Evolutionary conservation across 176 grass and related monocot genomes (phyloP).

Genomic region (Olyra latifolia): DNA sequence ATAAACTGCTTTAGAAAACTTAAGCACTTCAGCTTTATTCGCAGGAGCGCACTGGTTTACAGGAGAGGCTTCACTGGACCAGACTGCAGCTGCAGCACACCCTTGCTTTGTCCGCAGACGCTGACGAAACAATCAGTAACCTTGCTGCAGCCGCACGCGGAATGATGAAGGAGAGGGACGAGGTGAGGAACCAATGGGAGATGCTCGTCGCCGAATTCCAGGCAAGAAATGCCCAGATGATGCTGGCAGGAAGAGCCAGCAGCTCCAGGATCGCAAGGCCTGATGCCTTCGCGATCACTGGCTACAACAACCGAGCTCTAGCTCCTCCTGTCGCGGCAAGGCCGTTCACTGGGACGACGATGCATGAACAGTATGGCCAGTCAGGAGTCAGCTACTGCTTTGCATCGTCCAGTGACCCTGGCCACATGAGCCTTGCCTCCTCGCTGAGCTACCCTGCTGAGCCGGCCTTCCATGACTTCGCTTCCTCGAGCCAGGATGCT

Average conservation of each 20-base stretch:
- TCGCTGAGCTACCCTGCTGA: background rate
- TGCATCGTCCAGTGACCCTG: background rate
- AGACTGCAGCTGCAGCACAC: slow-evolving; percentile 16
- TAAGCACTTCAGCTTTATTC: background rate
- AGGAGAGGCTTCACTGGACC: slow-evolving; percentile 20
- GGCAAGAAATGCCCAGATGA: slow-evolving; percentile 33
- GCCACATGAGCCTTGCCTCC: background rate
- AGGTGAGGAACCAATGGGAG: slow-evolving; percentile 15
- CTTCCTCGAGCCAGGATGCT: slow-evolving; percentile 15
- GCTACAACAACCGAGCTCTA: background rate
- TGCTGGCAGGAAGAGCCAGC: background rate
- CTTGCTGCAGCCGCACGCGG: background rate
- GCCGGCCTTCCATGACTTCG: background rate
- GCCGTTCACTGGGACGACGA: background rate
- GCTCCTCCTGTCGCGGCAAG: background rate
- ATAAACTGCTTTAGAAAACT: background rate
- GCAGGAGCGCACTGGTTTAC: slow-evolving; percentile 10
- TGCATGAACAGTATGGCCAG: background rate
- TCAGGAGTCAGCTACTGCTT: background rate
- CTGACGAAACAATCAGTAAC: slow-evolving; percentile 28
- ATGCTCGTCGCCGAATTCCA: slow-evolving; percentile 11
- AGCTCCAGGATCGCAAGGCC: background rate
- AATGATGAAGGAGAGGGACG: slow-evolving; percentile 34
- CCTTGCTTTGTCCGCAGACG: slow-evolving; percentile 23
- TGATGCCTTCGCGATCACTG: background rate